Evolutionary conservation across 352 stramenopile genomes (phyloP), one percentile per base, ranked within the genome.

Genomic region (Aphanomyces euteiches): DNA sequence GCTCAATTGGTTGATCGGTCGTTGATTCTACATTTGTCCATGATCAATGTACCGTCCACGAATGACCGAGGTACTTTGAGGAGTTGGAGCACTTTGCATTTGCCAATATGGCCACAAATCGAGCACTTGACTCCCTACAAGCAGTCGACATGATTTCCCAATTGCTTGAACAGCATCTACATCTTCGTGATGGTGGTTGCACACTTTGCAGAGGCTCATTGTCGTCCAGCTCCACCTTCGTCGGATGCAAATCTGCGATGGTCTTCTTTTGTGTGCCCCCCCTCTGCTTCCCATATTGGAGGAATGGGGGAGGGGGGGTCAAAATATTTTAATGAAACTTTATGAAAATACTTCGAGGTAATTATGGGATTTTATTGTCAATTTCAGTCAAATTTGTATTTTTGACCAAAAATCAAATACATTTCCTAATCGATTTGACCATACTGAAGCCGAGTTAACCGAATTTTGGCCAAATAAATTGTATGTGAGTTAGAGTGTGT

Each of bases 91-190:
- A 78, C 74, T 21, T 81, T 78, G 67, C 84, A 89, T 75, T 87
- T 89, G 72, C 84, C 84, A 0, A 68, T 87, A 67, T 91, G 84
- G 5, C 84, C 84, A 59, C 84, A 91, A 54, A 91, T 72, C 3
- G 72, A 43, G 71, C 82, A 91, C 67, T 88, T 90, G 37, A 76
- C 50, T 19, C 76, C 78, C 84, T 91, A 73, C 3, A 19, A 21
- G 37, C 28, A 69, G 3, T 28, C 28, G 28, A 28, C 28, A 28
- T 28, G 28, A 28, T 28, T 28, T 28, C 28, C 28, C 28, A 28
- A 28, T 28, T 28, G 28, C 28, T 28, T 28, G 28, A 28, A 28
- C 28, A 28, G 2, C 3, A 10, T 48, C 15, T 64, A 79, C 79
- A 47, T 77, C 75, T 61, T 82, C 79, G 68, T 85, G 79, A 58